phyloP scores from a whole-genome alignment of 2,329 filamentous ascomycete genomes.

The Tympanopsis confertula region DNA sequence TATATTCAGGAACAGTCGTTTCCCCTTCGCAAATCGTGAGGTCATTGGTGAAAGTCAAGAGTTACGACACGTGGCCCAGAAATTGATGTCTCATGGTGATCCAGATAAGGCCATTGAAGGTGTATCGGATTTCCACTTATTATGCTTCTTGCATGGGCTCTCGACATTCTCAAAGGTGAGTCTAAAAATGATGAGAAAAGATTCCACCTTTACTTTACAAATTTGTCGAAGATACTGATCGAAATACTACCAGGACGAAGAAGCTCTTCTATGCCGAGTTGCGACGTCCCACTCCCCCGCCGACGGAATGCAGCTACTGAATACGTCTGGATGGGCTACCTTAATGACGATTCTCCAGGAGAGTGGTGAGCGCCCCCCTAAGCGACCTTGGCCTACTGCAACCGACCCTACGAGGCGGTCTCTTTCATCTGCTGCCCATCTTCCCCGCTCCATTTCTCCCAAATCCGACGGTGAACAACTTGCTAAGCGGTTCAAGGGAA shows the following conservation, averaged over 20 bases:
- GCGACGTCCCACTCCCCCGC: conserved; percentile 71
- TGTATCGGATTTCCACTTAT: conserved; percentile 85
- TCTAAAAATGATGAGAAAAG: conserved; percentile 5
- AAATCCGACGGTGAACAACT: neutral
- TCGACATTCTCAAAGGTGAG: conserved; percentile 75
- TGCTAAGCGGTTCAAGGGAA: conserved; percentile 1
- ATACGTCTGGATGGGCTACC: conserved; percentile 86
- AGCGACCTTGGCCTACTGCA: conserved; percentile 36
- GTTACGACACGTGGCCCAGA: conserved; percentile 52
- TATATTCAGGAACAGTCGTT: conserved; percentile 61
- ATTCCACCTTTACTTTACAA: neutral
- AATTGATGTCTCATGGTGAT: conserved; percentile 49
- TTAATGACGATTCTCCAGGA: conserved; percentile 86
- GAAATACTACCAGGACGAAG: conserved; percentile 60
- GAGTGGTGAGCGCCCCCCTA: conserved; percentile 91
- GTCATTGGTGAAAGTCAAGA: conserved; percentile 80
- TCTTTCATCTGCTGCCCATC: neutral
- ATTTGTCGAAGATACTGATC: conserved; percentile 5
- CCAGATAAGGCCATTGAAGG: conserved; percentile 50
- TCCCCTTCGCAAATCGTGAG: conserved; percentile 86
- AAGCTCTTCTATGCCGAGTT: conserved; percentile 72
- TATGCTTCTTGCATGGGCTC: conserved; percentile 76
- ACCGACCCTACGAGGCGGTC: neutral
- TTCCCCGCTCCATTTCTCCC: neutral
- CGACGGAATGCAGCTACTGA: conserved; percentile 72